Percentiles rank a stretch among this genome's conserved stretches.
Conservation (phyloP, 2,329 filamentous ascomycete species). For the Penicillium corylophilum region DNA sequence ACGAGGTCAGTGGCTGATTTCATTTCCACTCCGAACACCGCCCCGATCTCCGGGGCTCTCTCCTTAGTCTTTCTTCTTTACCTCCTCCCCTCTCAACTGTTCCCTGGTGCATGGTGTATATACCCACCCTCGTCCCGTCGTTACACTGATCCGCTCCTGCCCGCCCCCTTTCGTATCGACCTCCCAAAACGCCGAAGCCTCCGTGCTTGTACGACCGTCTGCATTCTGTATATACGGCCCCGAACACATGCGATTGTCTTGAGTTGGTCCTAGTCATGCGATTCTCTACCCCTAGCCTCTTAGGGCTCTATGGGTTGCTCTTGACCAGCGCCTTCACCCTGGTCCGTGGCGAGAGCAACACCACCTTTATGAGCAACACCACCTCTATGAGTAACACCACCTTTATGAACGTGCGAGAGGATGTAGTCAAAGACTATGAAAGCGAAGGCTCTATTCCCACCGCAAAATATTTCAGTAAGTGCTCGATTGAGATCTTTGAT, state of each 20-base stretch:
- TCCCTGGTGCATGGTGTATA: not conserved
- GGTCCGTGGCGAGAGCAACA: conserved; percentile 14
- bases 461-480: conserved; percentile 53
- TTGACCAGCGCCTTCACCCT: conserved; percentile 11
- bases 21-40: not conserved
- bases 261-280: conserved; percentile 20
- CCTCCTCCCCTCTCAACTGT: not conserved
- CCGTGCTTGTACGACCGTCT: not conserved
- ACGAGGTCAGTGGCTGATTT: conserved; percentile 8
- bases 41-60: not conserved
- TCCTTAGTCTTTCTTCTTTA: not conserved
- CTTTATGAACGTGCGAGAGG: conserved; percentile 46
- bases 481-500: not conserved
- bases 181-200: not conserved
- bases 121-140: not conserved
- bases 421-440: conserved; percentile 41
- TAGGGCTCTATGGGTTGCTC: conserved; percentile 21
- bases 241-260: not conserved
- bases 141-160: not conserved
- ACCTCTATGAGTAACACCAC: conserved; percentile 35
- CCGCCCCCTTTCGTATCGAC: not conserved
- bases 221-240: not conserved
- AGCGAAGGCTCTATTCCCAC: conserved; percentile 40
- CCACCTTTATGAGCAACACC: conserved; percentile 46
- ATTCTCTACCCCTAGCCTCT: conserved; percentile 11